Conservation (phyloP, 2,329 filamentous ascomycete species). For the Gaeumannomyces sp. region DNA sequence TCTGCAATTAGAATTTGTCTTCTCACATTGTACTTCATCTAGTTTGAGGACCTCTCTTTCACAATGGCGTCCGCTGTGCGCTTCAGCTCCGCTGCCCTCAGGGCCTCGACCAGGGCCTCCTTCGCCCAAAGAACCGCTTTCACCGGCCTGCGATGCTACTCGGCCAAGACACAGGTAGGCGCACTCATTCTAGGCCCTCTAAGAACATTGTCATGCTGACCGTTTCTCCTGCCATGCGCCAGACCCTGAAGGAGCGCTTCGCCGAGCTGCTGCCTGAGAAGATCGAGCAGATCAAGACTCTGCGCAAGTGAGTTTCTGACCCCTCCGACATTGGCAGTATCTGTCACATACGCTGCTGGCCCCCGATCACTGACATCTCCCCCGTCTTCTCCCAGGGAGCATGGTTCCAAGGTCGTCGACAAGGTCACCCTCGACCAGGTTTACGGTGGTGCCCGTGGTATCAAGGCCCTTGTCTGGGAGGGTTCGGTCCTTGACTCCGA, state of each 20-base stretch:
- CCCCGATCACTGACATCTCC: constrained; percentile 19
- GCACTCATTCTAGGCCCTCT: not conserved
- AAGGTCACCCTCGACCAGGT: constrained; percentile 99
- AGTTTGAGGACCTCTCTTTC: constrained; percentile 15
- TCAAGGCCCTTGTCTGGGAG: constrained; percentile 99
- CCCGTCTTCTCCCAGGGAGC: constrained; percentile 54
- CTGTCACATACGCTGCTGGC: not conserved
- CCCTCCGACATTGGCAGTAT: constrained; percentile 9
- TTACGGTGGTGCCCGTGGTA: constrained; percentile 97
- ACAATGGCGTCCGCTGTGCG: constrained; percentile 81
- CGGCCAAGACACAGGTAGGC: constrained; percentile 78
- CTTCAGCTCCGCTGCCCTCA: constrained; percentile 74
- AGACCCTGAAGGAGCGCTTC: constrained; percentile 98
- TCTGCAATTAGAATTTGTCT: constrained; percentile 6
- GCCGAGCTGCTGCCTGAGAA: constrained; percentile 92
- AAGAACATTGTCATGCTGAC: constrained; percentile 16
- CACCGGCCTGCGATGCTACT: constrained; percentile 85
- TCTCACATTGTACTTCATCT: constrained; percentile 8
- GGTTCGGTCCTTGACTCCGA: constrained; percentile 95
- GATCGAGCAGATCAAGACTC: constrained; percentile 98
- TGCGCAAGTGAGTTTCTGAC: constrained; percentile 70
- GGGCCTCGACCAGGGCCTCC: constrained; percentile 64
- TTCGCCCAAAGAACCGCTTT: constrained; percentile 67
- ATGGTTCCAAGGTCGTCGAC: constrained; percentile 91
- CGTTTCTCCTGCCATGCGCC: not conserved